These are phyloP conservation scores for Russula olivacea DNA, from an alignment of 768 basidiomycete species.

Conservation along the genomic window DNA sequence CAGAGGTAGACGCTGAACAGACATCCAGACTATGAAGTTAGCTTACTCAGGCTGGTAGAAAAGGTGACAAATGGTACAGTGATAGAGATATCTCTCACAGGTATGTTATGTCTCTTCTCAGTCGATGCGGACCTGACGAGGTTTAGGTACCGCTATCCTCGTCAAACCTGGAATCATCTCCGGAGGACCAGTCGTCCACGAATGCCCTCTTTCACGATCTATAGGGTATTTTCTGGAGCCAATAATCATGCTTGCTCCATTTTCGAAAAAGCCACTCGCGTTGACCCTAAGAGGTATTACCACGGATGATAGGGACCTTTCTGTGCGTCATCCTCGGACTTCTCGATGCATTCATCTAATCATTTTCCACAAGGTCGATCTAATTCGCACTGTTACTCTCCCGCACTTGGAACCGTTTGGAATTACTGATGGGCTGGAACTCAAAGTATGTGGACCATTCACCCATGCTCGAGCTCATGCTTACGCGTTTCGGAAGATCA, in stretches of 20 bases:
- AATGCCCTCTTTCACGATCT: constrained; percentile 82
- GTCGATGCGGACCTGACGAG: background rate
- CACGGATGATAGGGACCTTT: constrained; percentile 87
- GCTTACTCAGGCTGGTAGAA: constrained; percentile 79
- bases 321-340: constrained; percentile 44
- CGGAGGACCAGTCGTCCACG: constrained; percentile 76
- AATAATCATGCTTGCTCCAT: constrained; percentile 83
- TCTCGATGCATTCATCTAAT: background rate
- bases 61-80: constrained; percentile 90
- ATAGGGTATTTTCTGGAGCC: constrained; percentile 95
- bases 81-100: constrained; percentile 95
- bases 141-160: constrained; percentile 79
- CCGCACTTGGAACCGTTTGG: constrained; percentile 90
- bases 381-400: constrained; percentile 83
- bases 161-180: constrained; percentile 89
- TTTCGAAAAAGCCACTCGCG: constrained; percentile 80
- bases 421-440: constrained; percentile 82
- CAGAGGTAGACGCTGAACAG: background rate
- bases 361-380: constrained; percentile 57
- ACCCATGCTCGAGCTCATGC: background rate
- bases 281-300: constrained; percentile 86
- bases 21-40: constrained; percentile 89
- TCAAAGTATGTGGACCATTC: constrained; percentile 49
- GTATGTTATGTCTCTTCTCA: constrained; percentile 37
- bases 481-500: constrained; percentile 56